Evolutionary conservation across 2,329 filamentous ascomycete genomes (phyloP).

Genomic region (Fusarium duplospermum): DNA sequence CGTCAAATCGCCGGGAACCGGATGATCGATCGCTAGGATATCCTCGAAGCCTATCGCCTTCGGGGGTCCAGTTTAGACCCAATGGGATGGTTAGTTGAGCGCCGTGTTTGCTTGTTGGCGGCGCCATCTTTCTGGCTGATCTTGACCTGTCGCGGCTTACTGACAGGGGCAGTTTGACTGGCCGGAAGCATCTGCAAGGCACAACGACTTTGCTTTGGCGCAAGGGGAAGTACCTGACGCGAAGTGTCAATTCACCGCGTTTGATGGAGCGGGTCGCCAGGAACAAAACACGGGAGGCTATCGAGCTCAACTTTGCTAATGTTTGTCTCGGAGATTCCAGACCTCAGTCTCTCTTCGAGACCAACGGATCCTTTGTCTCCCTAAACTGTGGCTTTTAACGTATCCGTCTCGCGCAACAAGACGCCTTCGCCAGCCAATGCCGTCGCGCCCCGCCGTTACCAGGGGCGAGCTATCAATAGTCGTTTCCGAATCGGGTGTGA

Average conservation of each 20-base stretch:
- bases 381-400: background rate
- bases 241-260: background rate
- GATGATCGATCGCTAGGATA: background rate
- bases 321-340: background rate
- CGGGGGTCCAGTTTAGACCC: background rate
- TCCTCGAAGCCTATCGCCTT: background rate
- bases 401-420: background rate
- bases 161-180: background rate
- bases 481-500: conserved; percentile 2
- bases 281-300: background rate
- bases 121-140: background rate
- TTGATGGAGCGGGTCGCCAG: background rate
- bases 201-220: background rate
- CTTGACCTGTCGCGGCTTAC: background rate
- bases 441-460: conserved; percentile 3
- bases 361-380: background rate
- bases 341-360: background rate
- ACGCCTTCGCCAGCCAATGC: background rate
- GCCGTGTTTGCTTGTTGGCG: background rate
- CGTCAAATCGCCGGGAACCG: background rate
- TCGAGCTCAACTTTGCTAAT: background rate
- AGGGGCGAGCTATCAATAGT: background rate
- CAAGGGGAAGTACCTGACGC: background rate
- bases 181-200: conserved; percentile 6
- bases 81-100: background rate